phyloP scores from a whole-genome alignment of 2,329 filamentous ascomycete species.

The Aspergillus novoparasiticus region DNA sequence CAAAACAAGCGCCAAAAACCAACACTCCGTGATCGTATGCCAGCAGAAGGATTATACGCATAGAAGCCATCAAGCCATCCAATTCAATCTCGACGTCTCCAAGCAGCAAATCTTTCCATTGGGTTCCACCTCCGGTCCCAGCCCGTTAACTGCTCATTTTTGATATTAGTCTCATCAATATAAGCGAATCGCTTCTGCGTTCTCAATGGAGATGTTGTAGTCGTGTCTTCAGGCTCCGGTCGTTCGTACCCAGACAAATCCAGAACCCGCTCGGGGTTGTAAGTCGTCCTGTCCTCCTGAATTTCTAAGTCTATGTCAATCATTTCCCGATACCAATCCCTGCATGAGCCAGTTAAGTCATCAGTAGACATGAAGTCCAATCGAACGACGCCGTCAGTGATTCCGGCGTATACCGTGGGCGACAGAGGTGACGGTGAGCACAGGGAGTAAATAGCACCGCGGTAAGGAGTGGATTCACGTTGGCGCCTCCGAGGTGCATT shows the following conservation, averaged over 20 bases:
- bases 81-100: conserved; percentile 28
- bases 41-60: background rate
- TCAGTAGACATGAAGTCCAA: conserved; percentile 49
- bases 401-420: conserved; percentile 48
- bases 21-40: background rate
- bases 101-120: conserved; percentile 30
- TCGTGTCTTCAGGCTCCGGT: conserved; percentile 36
- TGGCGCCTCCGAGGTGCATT: conserved; percentile 16
- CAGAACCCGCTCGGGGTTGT: conserved; percentile 27
- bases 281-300: background rate
- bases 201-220: conserved; percentile 36
- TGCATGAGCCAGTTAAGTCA: conserved; percentile 36
- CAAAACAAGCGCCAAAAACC: background rate
- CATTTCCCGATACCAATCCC: conserved; percentile 37
- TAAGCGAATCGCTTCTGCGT: conserved; percentile 35
- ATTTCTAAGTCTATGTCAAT: conserved; percentile 31
- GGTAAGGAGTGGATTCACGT: conserved; percentile 35
- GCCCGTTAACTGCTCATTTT: conserved; percentile 27
- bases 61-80: background rate
- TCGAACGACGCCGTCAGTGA: conserved; percentile 45
- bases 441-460: conserved; percentile 49
- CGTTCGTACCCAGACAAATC: conserved; percentile 49
- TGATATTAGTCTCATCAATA: conserved; percentile 22
- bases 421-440: conserved; percentile 48
- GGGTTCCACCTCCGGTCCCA: conserved; percentile 44